phyloP scores from a whole-genome alignment of 2,329 filamentous ascomycete species.

The Phyllosticta paracitricarpa region DNA sequence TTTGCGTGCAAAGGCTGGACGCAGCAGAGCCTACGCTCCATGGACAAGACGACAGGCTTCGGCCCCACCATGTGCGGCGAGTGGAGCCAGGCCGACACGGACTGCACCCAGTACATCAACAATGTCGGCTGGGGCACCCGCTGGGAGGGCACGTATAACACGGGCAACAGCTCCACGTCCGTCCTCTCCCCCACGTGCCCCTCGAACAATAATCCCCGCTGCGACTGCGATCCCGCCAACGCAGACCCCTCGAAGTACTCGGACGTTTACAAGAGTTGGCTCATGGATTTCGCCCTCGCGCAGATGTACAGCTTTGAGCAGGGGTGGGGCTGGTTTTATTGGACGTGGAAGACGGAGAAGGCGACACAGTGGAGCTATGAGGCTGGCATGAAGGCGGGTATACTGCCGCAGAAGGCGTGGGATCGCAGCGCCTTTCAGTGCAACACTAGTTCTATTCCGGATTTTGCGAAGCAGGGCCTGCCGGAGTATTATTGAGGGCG shows the following conservation, averaged over 20 bases:
- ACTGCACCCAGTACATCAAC: conserved; percentile 80
- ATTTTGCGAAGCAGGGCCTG: conserved; percentile 31
- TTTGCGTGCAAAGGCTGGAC: conserved; percentile 88
- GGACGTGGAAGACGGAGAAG: conserved; percentile 91
- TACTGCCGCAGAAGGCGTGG: conserved; percentile 53
- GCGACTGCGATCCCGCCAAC: conserved; percentile 68
- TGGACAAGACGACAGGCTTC: conserved; percentile 68
- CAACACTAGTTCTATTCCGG: conserved; percentile 25
- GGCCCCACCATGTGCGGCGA: conserved; percentile 92
- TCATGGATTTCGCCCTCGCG: conserved; percentile 84
- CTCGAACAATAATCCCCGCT: conserved; percentile 47
- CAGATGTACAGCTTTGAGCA: conserved; percentile 93
- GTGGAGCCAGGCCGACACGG: conserved; percentile 95
- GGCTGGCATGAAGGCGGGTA: conserved; percentile 64
- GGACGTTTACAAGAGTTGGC: conserved; percentile 68
- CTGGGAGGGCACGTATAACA: conserved; percentile 80
- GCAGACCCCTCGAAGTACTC: conserved; percentile 59
- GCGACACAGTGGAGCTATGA: conserved; percentile 90
- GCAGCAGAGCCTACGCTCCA: conserved; percentile 61
- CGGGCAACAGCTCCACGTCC: conserved; percentile 50
- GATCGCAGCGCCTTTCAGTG: conserved; percentile 33
- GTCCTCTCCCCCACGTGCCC: conserved; percentile 69
- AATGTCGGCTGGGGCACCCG: conserved; percentile 81
- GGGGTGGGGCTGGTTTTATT: conserved; percentile 98
- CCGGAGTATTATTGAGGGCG: conserved; percentile 34